phyloP scores from a whole-genome alignment of 306 rosid species.

The Alnus glutinosa region DNA sequence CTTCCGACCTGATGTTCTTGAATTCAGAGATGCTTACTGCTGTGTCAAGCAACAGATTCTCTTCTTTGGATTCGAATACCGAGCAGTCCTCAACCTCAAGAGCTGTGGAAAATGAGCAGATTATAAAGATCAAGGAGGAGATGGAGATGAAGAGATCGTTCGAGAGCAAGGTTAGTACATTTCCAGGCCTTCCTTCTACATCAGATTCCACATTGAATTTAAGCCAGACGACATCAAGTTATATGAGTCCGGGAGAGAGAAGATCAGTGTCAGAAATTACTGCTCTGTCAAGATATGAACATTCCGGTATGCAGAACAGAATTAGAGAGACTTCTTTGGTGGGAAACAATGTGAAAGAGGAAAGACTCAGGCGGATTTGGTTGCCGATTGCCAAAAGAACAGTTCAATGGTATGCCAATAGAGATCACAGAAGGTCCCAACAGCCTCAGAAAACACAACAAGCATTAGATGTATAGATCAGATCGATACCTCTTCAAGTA shows the following conservation, averaged over 20 bases:
- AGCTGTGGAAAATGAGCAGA: slow-evolving; percentile 37
- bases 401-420: slow-evolving; percentile 85
- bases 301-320: slow-evolving; percentile 39
- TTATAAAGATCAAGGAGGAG: slow-evolving; percentile 58
- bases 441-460: slow-evolving; percentile 38
- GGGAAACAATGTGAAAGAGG: slow-evolving; percentile 54
- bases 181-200: slow-evolving; percentile 14
- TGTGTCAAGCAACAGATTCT: slow-evolving; percentile 64
- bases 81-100: slow-evolving; percentile 1
- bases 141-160: slow-evolving; percentile 65
- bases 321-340: slow-evolving; percentile 39
- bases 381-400: slow-evolving; percentile 85
- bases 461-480: slow-evolving; percentile 51
- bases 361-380: slow-evolving; percentile 73
- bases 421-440: slow-evolving; percentile 63
- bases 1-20: slow-evolving; percentile 84
- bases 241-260: slow-evolving; percentile 42
- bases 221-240: slow-evolving; percentile 18
- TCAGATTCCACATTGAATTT: slow-evolving; percentile 26
- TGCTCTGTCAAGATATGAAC: slow-evolving; percentile 60
- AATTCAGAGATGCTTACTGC: slow-evolving; percentile 70
- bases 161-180: slow-evolving; percentile 52
- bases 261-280: slow-evolving; percentile 89
- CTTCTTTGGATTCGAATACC: slow-evolving; percentile 27
- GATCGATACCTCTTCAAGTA: slow-evolving; percentile 18